phyloP scores from a whole-genome alignment of 2,329 filamentous ascomycete genomes.

The Botrytis byssoidea region DNA sequence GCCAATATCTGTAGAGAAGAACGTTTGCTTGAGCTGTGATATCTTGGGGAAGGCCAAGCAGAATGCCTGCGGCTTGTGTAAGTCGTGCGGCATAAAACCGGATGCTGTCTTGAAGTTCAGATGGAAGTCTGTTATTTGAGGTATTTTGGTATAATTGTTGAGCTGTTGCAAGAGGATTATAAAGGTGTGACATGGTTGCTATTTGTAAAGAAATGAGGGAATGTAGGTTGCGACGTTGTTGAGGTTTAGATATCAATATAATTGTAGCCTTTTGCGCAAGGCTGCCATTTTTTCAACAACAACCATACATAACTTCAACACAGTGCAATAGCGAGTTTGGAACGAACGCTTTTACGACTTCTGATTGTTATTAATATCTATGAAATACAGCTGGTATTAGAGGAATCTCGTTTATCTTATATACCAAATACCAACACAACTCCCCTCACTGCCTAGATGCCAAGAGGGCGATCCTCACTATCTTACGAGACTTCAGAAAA shows the following conservation, averaged over 20 bases:
- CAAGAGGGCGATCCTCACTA: not conserved
- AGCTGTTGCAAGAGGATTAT: conserved; percentile 71
- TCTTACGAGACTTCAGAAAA: not conserved
- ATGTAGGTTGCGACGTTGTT: not conserved
- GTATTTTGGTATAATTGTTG: conserved; percentile 62
- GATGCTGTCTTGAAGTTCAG: conserved; percentile 68
- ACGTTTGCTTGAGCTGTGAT: conserved; percentile 84
- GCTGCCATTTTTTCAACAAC: conserved; percentile 24
- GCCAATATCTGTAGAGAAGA: conserved; percentile 77
- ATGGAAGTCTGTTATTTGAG: conserved; percentile 58
- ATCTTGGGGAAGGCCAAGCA: conserved; percentile 82
- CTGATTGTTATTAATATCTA: not conserved
- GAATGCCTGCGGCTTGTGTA: conserved; percentile 74
- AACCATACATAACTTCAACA: not conserved
- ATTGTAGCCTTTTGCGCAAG: conserved; percentile 32
- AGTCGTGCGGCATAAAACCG: conserved; percentile 70
- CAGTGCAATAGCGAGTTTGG: not conserved
- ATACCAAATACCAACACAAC: not conserved
- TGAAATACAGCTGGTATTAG: not conserved
- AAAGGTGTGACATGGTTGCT: conserved; percentile 57
- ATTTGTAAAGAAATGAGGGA: conserved; percentile 4
- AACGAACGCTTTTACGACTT: not conserved
- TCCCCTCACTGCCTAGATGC: not conserved
- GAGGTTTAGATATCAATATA: not conserved
- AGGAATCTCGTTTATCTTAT: not conserved